A percentile compares a stretch with the other conserved stretches of the same genome.
Conservation (phyloP, 2,329 filamentous ascomycete genomes). For the Furcasterigmium furcatum region DNA sequence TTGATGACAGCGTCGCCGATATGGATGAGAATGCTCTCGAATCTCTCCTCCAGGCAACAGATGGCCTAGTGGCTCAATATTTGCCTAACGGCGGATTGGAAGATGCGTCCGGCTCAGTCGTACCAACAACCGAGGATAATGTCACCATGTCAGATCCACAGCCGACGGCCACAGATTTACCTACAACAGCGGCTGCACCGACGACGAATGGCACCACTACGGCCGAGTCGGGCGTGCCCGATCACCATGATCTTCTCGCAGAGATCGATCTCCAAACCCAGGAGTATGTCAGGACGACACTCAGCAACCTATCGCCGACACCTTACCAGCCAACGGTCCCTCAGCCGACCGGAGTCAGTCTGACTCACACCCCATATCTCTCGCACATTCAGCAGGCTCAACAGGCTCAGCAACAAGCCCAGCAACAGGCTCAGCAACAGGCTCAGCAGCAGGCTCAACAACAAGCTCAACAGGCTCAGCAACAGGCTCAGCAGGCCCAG, state of each 20-base stretch:
- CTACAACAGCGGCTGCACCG: slow-evolving; percentile 7
- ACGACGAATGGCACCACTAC: slow-evolving; percentile 18
- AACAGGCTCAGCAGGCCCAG: slow-evolving; percentile 15
- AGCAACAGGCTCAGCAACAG: background rate
- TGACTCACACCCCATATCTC: slow-evolving; percentile 30
- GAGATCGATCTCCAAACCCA: slow-evolving; percentile 40
- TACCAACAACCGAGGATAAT: slow-evolving; percentile 10
- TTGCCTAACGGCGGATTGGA: slow-evolving; percentile 27
- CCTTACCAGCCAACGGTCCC: slow-evolving; percentile 39
- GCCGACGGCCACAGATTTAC: slow-evolving; percentile 4
- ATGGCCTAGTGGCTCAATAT: slow-evolving; percentile 34
- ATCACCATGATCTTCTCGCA: slow-evolving; percentile 39
- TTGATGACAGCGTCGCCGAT: slow-evolving; percentile 28
- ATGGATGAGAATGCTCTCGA: slow-evolving; percentile 31
- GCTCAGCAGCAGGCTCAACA: slow-evolving; percentile 9
- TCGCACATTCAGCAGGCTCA: slow-evolving; percentile 32
- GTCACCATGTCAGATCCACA: background rate
- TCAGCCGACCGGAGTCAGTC: slow-evolving; percentile 22
- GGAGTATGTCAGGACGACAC: slow-evolving; percentile 40
- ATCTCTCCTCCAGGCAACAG: slow-evolving; percentile 38
- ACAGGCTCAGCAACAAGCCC: background rate
- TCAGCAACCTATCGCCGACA: slow-evolving; percentile 37
- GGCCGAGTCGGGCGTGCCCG: slow-evolving; percentile 19
- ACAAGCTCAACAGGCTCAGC: background rate
- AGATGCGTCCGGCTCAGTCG: slow-evolving; percentile 5